Base-by-base conservation (phyloP, 1,139 yeast genomes). In the Zhuliangozyma blackwelliae region DNA sequence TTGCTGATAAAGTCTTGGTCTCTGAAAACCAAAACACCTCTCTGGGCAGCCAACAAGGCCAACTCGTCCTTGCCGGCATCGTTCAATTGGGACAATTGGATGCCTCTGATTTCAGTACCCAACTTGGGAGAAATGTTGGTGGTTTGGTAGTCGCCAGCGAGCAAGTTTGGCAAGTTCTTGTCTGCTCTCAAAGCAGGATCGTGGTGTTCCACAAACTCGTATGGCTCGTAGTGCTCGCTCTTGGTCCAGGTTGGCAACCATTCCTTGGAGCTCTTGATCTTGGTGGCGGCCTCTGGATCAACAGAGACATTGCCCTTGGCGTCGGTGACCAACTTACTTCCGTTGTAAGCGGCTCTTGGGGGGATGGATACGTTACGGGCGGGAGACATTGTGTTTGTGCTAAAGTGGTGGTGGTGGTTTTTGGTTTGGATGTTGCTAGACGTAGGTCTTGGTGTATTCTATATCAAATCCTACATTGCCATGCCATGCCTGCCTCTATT, bases 11-110 rank as follows among this genome's bases (percentile, higher is more conserved):
- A 72, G 49, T 83, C 80, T 57, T 82, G 89, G 44, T 77, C 74
- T 52, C 85, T 68, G 60, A 82, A 80, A 10, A 80, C 75, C 25
- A 79, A 80, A 35, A 81, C 82, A 31, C 88, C 88, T 48, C 86
- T 69, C 57, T 78, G 73, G 10, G 83, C 82, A 31, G 76, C 80
- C 28, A 75, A 61, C 32, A 79, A 63, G 0, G 89, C 86, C 49
- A 82, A 66, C 50, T 82, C 89, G 53, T 80, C 77, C 52, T 74
- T 77, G 31, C 74, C 86, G 10, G 59, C 65, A 35, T 70, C 70
- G 34, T 63, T 57, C 39, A 82, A 62, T 41, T 70, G 54, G 2
- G 82, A 73, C 36, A 82, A 61, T 51, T 80, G 85, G 31, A 82
- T 60, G 16, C 85, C 85, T 16, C 51, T 54, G 28, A 82, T 62